Base-by-base conservation (phyloP, 768 basidiomycete species). In the Gyrodon lividus region DNA sequence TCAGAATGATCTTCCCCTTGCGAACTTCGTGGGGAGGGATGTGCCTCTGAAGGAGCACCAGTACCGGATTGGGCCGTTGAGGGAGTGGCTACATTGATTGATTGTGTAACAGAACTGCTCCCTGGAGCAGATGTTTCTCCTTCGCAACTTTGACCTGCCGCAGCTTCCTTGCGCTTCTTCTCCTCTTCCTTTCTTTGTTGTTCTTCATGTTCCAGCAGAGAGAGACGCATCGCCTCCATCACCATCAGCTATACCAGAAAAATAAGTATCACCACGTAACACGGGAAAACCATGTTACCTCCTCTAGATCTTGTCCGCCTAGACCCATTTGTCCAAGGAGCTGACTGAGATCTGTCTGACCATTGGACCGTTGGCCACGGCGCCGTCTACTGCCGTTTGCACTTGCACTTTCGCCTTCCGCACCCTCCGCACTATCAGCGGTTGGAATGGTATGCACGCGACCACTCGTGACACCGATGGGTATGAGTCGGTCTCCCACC, bases 201-300 rank as follows among this genome's bases (percentile, higher is more conserved):
- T 62, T 93, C 93, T 70, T 98, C 95, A 62, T 98, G 94, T 51
- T 98, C 96, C 43, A 97, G 67, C 58, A 98, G 75, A 23, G 93
- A 97, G 51, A 97, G 74, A 48, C 96, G 84, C 94, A 99, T 98
- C 5, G 97, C 97, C 72, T 98, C 97, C 91, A 95, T 95, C 48
- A 99, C 76, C 96, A 98, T 98, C 39, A 99, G 72, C 92, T 99
- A 56, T 35, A 58, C 41, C 42, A 31, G 42, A 3, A 19, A 50
- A 17, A 48, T 59, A 38, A 64, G 57, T 23, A 51, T 55, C 40
- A 24, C 31, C 31, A 56, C 23, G 30, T 45, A 33, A 48, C 31
- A 54, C 45, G 52, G 52, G 35, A 43, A 40, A 67, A 63, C n/a
- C 19, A 17, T 31, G n/a, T 40, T 62, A 92, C 93, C 79, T 96